These are phyloP conservation scores for Neolentinus lepideus DNA, from an alignment of 1,284 basidiomycete species.

Conservation along the genomic window DNA sequence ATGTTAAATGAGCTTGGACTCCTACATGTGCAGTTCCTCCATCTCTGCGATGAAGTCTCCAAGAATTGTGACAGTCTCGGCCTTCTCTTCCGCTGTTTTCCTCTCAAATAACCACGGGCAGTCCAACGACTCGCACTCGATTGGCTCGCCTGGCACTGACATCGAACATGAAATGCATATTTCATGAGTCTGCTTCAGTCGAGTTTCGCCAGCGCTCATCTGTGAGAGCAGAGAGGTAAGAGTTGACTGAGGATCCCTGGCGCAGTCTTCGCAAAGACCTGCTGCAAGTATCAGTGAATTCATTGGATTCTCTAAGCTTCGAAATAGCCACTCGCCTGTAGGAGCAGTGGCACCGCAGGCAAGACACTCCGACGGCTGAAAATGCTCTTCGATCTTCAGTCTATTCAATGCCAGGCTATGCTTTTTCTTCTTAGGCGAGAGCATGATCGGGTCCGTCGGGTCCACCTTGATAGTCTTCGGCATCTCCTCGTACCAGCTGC, in stretches of 20 bases:
- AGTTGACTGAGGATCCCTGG: slow-evolving; percentile 42
- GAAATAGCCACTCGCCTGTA: slow-evolving; percentile 35
- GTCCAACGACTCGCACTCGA: slow-evolving; percentile 77
- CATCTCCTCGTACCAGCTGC: slow-evolving; percentile 87
- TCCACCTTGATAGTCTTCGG: slow-evolving; percentile 46
- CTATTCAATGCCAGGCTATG: slow-evolving; percentile 26
- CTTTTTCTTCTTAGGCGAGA: slow-evolving; percentile 42
- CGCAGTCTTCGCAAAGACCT: slow-evolving; percentile 71
- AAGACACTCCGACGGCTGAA: slow-evolving; percentile 65
- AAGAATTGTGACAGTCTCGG: slow-evolving; percentile 35
- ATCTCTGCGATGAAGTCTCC: slow-evolving; percentile 25
- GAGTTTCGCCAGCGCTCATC: slow-evolving; percentile 51
- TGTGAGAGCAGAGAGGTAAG: slow-evolving; percentile 52
- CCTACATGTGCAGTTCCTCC: slow-evolving; percentile 8
- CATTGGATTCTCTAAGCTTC: neutral
- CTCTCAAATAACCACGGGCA: slow-evolving; percentile 79
- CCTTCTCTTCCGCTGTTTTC: slow-evolving; percentile 54
- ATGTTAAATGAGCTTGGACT: neutral
- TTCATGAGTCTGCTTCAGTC: slow-evolving; percentile 48
- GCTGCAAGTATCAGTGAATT: slow-evolving; percentile 3
- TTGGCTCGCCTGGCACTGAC: slow-evolving; percentile 48
- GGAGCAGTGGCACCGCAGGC: slow-evolving; percentile 53
- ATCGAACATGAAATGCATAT: slow-evolving; percentile 70
- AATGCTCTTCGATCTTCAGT: slow-evolving; percentile 69
- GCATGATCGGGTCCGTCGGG: slow-evolving; percentile 21